Percentiles rank a stretch among this genome's conserved stretches.
Evolutionary conservation across 257 asterid genomes (phyloP).

Genomic region (Salvia rosmarinus): DNA sequence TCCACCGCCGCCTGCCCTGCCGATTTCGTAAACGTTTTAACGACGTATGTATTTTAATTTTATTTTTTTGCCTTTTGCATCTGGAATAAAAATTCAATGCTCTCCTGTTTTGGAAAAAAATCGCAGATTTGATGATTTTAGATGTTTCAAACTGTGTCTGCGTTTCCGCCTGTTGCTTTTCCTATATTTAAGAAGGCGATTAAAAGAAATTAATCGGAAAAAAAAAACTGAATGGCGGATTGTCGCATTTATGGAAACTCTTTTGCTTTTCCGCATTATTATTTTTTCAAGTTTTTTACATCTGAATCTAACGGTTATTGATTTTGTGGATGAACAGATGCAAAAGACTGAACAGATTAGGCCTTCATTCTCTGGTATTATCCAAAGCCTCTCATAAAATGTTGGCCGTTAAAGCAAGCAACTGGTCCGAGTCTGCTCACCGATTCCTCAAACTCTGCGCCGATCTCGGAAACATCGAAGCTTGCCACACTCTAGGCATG

Average conservation of each 20-base stretch:
- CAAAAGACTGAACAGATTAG: slow-evolving; percentile 77
- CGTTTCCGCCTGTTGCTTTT: slow-evolving; percentile 5
- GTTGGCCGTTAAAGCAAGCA: slow-evolving; percentile 63
- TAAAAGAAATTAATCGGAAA: not conserved
- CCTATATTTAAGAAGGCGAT: slow-evolving; percentile 4
- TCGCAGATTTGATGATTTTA: not conserved
- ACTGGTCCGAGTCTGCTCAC: slow-evolving; percentile 83
- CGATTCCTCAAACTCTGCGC: slow-evolving; percentile 88
- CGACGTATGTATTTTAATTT: slow-evolving; percentile 54
- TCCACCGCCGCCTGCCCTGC: slow-evolving; percentile 67
- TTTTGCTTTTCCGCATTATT: too few species aligned
- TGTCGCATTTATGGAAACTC: slow-evolving; percentile 20
- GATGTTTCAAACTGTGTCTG: not conserved
- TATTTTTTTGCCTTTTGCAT: not conserved
- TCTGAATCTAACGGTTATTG: slow-evolving; percentile 8
- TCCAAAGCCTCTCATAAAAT: slow-evolving; percentile 63
- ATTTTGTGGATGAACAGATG: slow-evolving; percentile 56
- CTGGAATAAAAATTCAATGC: not conserved
- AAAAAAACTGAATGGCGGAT: slow-evolving; percentile 11
- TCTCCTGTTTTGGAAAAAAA: not conserved
- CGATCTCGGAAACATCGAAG: slow-evolving; percentile 82
- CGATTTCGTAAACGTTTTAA: slow-evolving; percentile 67
- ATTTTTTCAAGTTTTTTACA: not conserved
- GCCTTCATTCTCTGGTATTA: slow-evolving; percentile 63
- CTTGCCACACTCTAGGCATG: slow-evolving; percentile 91